These are phyloP conservation scores for Heterobasidion occidentale DNA, from an alignment of 1,284 basidiomycete genomes.

Conservation along the genomic window DNA sequence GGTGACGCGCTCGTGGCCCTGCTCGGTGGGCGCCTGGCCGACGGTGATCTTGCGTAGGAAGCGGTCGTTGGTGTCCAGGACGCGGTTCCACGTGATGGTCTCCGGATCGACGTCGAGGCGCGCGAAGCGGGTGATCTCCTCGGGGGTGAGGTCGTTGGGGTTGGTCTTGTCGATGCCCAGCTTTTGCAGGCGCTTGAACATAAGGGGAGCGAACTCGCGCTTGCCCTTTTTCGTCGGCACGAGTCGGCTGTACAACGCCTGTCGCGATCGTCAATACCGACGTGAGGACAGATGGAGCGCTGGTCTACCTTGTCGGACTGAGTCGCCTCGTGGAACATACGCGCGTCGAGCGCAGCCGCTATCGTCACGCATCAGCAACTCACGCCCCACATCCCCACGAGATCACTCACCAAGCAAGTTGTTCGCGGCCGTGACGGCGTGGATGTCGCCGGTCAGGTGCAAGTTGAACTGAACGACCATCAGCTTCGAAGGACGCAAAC, in stretches of 20 bases:
- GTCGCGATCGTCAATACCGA: neutral
- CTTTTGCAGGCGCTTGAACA: conserved; percentile 93
- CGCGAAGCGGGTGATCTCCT: conserved; percentile 87
- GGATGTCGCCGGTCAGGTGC: conserved; percentile 97
- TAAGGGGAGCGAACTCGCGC: conserved; percentile 91
- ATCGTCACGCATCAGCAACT: conserved; percentile 4
- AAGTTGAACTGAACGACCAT: conserved; percentile 69
- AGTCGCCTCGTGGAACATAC: conserved; percentile 97
- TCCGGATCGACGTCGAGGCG: conserved; percentile 88
- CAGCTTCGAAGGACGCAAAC: neutral
- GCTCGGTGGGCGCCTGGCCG: conserved; percentile 86
- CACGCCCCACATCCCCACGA: neutral
- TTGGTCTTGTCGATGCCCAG: conserved; percentile 94
- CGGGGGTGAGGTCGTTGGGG: conserved; percentile 87
- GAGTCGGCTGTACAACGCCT: conserved; percentile 86
- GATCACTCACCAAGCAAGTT: conserved; percentile 72
- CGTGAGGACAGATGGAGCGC: too few species aligned
- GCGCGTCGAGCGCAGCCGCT: conserved; percentile 95
- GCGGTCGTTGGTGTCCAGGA: conserved; percentile 94
- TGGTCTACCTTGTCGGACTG: conserved; percentile 79
- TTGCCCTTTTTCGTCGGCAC: conserved; percentile 93
- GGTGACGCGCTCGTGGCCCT: conserved; percentile 83
- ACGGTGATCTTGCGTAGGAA: conserved; percentile 94
- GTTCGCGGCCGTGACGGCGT: conserved; percentile 96
- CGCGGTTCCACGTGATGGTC: conserved; percentile 98